Evolutionary conservation across 257 asterid genomes (phyloP).

Genomic region (Plantago elongata): DNA sequence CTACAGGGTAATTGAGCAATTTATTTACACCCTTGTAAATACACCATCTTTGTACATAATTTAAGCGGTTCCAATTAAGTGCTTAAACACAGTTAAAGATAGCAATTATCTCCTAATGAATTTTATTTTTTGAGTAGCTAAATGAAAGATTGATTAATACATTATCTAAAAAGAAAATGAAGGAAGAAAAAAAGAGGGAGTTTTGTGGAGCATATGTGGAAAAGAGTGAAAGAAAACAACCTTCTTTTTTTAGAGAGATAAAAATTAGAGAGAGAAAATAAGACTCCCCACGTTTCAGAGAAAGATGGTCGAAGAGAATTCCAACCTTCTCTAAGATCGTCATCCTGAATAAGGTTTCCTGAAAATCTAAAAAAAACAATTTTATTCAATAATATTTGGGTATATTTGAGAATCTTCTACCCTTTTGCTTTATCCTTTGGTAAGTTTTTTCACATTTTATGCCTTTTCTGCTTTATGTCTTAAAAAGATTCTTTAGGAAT

Average conservation of each 20-base stretch:
- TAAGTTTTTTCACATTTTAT: constrained; percentile 32
- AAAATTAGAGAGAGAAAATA: constrained; percentile 6
- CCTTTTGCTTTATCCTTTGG: constrained; percentile 30
- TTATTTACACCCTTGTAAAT: no score
- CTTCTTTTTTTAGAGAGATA: constrained; percentile 11
- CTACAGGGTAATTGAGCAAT: no score
- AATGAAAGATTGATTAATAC: no score
- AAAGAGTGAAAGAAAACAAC: constrained; percentile 4
- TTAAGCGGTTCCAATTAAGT: no score
- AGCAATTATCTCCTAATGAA: no score
- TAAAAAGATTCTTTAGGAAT: constrained; percentile 16
- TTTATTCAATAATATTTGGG: not conserved
- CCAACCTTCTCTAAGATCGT: constrained; percentile 62
- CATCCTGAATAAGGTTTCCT: constrained; percentile 53
- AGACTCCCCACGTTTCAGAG: constrained; percentile 54
- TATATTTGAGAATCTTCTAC: constrained; percentile 22
- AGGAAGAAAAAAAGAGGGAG: not conserved
- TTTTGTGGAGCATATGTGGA: not conserved
- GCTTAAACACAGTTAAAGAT: no score
- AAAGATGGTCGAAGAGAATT: constrained; percentile 75
- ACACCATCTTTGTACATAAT: no score
- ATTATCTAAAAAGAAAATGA: no score
- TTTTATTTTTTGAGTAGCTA: no score
- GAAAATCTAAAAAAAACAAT: not conserved
- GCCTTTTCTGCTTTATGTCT: no score